Conservation (phyloP, 176 grass and related monocot species). For the Chloris gayana region DNA sequence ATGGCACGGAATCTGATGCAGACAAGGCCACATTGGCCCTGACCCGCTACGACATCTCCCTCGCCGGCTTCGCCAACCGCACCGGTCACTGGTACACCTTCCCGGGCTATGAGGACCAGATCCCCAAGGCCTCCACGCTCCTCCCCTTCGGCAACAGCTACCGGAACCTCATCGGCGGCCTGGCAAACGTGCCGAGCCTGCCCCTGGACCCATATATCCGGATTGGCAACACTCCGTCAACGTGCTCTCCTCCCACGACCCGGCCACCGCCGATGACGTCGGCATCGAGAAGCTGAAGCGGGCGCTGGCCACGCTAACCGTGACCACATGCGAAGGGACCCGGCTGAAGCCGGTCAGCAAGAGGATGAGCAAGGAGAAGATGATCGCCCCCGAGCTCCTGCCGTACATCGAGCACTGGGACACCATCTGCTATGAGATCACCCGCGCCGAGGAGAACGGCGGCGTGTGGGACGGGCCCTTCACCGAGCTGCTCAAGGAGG, state of each 20-base stretch:
- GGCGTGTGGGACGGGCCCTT: not conserved
- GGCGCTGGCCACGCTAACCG: not conserved
- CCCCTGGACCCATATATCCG: too few species aligned
- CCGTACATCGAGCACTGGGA: conserved; percentile 25
- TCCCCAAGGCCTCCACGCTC: too few species aligned
- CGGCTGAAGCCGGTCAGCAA: not conserved
- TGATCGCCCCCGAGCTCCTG: not conserved
- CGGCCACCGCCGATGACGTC: too few species aligned
- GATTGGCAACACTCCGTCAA: too few species aligned
- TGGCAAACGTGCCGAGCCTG: too few species aligned
- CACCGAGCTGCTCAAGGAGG: not conserved
- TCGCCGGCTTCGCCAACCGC: not conserved
- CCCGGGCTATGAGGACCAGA: too few species aligned
- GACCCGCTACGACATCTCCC: not conserved
- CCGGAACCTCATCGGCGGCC: too few species aligned
- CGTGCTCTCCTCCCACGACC: too few species aligned
- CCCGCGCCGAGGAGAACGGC: not conserved
- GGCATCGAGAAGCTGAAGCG: not conserved
- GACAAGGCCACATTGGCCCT: not conserved
- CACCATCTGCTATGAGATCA: conserved; percentile 7
- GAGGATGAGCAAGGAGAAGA: not conserved
- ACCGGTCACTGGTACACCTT: too few species aligned
- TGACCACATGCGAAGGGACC: not conserved
- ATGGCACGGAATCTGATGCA: not conserved
- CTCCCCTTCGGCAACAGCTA: too few species aligned